These are phyloP conservation scores for Lolium perenne DNA, from an alignment of 176 grass and related monocot genomes.

Conservation along the genomic window DNA sequence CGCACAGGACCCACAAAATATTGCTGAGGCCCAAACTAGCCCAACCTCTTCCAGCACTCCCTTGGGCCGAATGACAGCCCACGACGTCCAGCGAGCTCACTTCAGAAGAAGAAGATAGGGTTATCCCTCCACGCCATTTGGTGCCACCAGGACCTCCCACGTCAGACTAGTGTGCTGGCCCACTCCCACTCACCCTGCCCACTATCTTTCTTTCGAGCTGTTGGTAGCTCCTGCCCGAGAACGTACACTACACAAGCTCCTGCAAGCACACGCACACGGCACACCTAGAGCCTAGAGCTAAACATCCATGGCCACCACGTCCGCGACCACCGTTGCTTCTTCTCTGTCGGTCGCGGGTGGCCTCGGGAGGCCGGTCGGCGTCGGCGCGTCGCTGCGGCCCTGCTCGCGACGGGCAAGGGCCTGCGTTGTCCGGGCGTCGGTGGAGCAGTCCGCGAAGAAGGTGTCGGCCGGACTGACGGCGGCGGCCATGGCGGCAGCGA, in stretches of 20 bases:
- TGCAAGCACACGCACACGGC: not conserved
- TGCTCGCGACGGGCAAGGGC: not conserved
- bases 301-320: slow-evolving; percentile 27
- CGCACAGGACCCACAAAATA: not conserved
- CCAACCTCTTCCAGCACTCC: not conserved
- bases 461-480: not conserved
- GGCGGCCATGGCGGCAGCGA: slow-evolving; percentile 32
- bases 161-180: not conserved
- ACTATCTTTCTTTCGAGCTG: not conserved
- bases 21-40: not conserved
- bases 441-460: slow-evolving; percentile 5
- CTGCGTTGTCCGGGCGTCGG: slow-evolving; percentile 3
- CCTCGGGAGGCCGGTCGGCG: slow-evolving; percentile 13
- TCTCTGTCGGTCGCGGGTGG: slow-evolving; percentile 8
- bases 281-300: not conserved
- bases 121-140: slow-evolving; percentile 7
- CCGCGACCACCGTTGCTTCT: not conserved
- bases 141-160: not conserved
- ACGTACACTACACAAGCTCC: too few species aligned
- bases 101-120: slow-evolving; percentile 12
- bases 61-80: not conserved
- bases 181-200: not conserved
- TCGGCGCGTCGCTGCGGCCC: not conserved
- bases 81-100: not conserved
- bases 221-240: too few species aligned